phyloP scores from a whole-genome alignment of 495 filamentous ascomycete species.

The Barbatosphaeria neglecta region DNA sequence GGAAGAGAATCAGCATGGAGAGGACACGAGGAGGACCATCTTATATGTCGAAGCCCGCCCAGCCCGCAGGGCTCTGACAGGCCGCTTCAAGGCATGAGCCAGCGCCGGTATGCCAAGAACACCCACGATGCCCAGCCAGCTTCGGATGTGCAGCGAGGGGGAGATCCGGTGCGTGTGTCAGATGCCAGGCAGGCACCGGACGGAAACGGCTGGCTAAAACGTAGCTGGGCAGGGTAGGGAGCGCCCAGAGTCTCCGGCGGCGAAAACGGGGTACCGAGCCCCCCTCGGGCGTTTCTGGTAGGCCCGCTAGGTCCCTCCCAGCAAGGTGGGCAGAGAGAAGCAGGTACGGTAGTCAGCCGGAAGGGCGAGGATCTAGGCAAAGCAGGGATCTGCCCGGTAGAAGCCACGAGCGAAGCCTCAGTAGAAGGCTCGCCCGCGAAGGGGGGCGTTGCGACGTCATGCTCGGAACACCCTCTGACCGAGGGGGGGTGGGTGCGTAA shows the following conservation, averaged over 20 bases:
- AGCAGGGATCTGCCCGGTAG: constrained; percentile 5
- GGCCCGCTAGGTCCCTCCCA: neutral
- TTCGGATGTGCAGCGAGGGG: constrained; percentile 28
- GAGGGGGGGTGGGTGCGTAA: constrained; percentile 5
- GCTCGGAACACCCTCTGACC: constrained; percentile 26
- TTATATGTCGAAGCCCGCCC: constrained; percentile 28
- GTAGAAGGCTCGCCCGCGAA: neutral
- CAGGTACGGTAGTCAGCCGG: neutral
- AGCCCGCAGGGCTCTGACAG: constrained; percentile 7
- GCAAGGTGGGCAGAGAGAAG: neutral
- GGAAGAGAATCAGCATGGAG: constrained; percentile 13
- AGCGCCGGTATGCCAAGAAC: constrained; percentile 29
- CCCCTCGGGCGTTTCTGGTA: neutral
- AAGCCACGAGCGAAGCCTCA: constrained; percentile 3
- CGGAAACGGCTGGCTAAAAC: constrained; percentile 31
- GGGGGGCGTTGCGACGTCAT: constrained; percentile 14
- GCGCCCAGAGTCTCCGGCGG: neutral
- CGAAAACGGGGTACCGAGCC: constrained; percentile 7
- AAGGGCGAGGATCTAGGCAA: neutral
- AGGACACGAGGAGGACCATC: neutral
- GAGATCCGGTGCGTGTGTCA: constrained; percentile 38
- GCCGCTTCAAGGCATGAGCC: constrained; percentile 21
- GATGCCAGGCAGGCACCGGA: constrained; percentile 21
- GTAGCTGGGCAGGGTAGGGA: constrained; percentile 12
- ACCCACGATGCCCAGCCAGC: constrained; percentile 19